These are phyloP conservation scores for Apiosordaria backusii DNA, from an alignment of 495 filamentous ascomycete genomes.

Conservation along the genomic window DNA sequence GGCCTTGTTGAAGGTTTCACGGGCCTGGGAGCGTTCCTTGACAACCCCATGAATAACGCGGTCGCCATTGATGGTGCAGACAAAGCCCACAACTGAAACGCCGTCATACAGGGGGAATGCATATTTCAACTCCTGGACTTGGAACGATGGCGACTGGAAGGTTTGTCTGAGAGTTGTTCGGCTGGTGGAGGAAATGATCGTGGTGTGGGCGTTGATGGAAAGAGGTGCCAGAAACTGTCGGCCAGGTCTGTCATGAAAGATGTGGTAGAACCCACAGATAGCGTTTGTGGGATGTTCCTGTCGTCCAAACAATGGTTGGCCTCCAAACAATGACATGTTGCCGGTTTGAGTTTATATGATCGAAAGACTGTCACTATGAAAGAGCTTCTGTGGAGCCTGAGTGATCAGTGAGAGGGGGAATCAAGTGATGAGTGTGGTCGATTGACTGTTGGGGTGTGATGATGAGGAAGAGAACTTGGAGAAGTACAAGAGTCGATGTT, in stretches of 20 bases:
- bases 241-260: background rate
- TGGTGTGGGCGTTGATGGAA: conserved; percentile 50
- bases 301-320: background rate
- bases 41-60: conserved; percentile 54
- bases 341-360: too few species aligned
- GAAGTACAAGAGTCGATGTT: background rate
- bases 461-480: background rate
- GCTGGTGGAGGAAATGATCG: conserved; percentile 53
- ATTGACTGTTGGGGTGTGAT: background rate
- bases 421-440: background rate
- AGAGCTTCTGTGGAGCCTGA: background rate
- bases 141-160: conserved; percentile 49
- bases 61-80: conserved; percentile 49
- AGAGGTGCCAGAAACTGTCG: conserved; percentile 53
- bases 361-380: too few species aligned
- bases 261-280: conserved; percentile 30
- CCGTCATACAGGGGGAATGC: conserved; percentile 67
- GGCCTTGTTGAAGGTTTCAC: conserved; percentile 51
- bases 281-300: conserved; percentile 5
- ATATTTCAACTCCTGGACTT: conserved; percentile 52
- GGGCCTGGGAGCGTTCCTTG: conserved; percentile 58
- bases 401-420: background rate
- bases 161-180: conserved; percentile 59
- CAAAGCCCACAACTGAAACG: conserved; percentile 61
- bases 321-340: background rate